Conservation (phyloP, 768 basidiomycete species). For the Strobilomyces confusus region DNA sequence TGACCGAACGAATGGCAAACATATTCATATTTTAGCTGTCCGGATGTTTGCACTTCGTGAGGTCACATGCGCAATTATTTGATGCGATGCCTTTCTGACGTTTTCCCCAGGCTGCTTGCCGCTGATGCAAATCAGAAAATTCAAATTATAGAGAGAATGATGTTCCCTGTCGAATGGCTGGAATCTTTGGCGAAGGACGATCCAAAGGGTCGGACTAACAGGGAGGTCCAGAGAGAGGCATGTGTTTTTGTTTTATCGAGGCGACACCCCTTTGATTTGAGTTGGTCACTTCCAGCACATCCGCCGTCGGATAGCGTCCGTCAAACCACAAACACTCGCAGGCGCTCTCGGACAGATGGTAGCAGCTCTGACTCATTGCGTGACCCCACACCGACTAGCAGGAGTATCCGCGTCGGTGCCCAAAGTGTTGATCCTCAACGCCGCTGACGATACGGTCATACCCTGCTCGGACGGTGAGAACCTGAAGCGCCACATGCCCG, state of each 20-base stretch:
- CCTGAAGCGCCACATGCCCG: conserved; percentile 55
- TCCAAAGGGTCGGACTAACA: conserved; percentile 56
- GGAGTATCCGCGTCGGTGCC: conserved; percentile 53
- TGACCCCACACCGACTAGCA: conserved; percentile 44
- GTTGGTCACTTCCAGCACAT: conserved; percentile 2
- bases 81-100: conserved; percentile 1
- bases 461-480: conserved; percentile 45
- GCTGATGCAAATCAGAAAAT: conserved; percentile 46
- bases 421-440: conserved; percentile 63
- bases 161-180: conserved; percentile 64
- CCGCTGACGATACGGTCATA: conserved; percentile 61
- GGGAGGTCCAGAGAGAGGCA: conserved; percentile 56
- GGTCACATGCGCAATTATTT: conserved; percentile 17
- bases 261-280: neutral
- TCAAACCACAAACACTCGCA: conserved; percentile 55
- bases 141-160: conserved; percentile 48
- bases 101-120: conserved; percentile 31
- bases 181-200: conserved; percentile 50
- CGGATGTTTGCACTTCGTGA: conserved; percentile 35
- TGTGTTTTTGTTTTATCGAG: conserved; percentile 2
- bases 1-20: neutral
- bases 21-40: conserved; percentile 32
- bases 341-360: conserved; percentile 72
- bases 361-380: conserved; percentile 61
- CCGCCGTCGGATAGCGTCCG: conserved; percentile 43